Base-by-base conservation (phyloP, 1,139 yeast species). In the Sugiyamaella sp. region DNA sequence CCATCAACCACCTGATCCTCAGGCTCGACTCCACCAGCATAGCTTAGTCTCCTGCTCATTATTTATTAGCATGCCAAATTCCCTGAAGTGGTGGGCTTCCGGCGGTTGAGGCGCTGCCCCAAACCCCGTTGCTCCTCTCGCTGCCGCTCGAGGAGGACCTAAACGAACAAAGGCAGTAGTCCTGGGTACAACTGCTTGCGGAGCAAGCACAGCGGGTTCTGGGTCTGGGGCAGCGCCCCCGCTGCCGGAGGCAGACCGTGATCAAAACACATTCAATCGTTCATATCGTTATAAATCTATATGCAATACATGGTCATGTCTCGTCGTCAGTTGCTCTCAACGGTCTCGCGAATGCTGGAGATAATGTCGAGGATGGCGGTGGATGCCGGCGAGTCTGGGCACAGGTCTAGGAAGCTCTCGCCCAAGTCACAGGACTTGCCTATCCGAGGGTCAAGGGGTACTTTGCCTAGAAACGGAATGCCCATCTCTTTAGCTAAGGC, bases 381-480 rank as follows among this genome's bases (percentile, higher is more conserved):
- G 2, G 97, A 84, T 0, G 99, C 97, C 0, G 99, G 98, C 1
- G 97, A 89, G 57, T 91, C 97, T 0, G 97, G 93, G 63, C 84
- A 85, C 53, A 77, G 74, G 60, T 90, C 97, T 24, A 72, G 60
- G 69, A 93, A 95, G 57, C 89, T 84, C 60, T 81, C 86, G n/a
- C 99, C 99, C 25, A 74, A 66, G 67, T 95, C 99, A 71, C 98
- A 90, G 21, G 93, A 79, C 62, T 77, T 80, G 1, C 98, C 98
- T 16, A 95, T 90, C 57, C 98, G 77, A 12, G 99, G 99, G 71
- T 95, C 99, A 49, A 95, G 76, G 0, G 99, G 99, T 1, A 95
- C 97, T 10, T 89, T 79, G 1, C 99, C 99, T 54, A 95, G 74
- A 64, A 85, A 93, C 19, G 86, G 85, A 22, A 95, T 80, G 6